Evolutionary conservation across 768 basidiomycete genomes (phyloP).

Genomic region (Lentinus brumalis): DNA sequence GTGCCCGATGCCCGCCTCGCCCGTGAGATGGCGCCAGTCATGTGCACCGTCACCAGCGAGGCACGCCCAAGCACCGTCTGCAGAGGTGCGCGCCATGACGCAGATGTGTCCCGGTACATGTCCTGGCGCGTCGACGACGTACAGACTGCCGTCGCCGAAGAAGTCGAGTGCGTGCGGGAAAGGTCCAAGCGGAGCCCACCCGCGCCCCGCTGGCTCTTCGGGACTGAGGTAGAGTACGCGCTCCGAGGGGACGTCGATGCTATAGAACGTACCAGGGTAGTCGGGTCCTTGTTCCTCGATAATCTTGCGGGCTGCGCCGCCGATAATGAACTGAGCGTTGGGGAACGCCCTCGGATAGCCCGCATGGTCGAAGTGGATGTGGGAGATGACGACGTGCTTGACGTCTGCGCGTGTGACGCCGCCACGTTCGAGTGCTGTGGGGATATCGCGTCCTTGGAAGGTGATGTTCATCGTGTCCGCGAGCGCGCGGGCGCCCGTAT

Average conservation of each 20-base stretch:
- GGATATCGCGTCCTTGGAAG: constrained; percentile 31
- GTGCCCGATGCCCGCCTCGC: constrained; percentile 43
- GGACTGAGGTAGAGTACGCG: constrained; percentile 28
- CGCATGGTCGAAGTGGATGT: constrained; percentile 56
- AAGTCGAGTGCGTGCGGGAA: constrained; percentile 54
- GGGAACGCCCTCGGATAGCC: constrained; percentile 51
- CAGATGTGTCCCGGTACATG: constrained; percentile 59
- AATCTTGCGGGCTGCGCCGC: constrained; percentile 39
- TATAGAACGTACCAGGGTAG: constrained; percentile 21
- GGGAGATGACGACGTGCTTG: constrained; percentile 49
- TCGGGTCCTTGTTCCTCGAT: constrained; percentile 44
- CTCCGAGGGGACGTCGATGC: constrained; percentile 20
- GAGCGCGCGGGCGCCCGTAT: constrained; percentile 41
- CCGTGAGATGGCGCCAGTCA: constrained; percentile 10
- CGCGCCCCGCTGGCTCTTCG: constrained; percentile 27
- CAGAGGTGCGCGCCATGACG: constrained; percentile 54
- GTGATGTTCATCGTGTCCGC: constrained; percentile 24
- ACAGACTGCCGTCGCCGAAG: constrained; percentile 60
- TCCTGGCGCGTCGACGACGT: constrained; percentile 59
- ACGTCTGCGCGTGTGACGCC: constrained; percentile 46
- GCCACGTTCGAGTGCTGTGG: constrained; percentile 53
- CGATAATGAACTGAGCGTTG: constrained; percentile 50
- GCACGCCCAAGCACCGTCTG: constrained; percentile 49
- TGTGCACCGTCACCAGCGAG: constrained; percentile 16
- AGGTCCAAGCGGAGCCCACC: constrained; percentile 43